These are phyloP conservation scores for Naganishia sp. DNA, from an alignment of 1,284 basidiomycete species.

Conservation along the genomic window DNA sequence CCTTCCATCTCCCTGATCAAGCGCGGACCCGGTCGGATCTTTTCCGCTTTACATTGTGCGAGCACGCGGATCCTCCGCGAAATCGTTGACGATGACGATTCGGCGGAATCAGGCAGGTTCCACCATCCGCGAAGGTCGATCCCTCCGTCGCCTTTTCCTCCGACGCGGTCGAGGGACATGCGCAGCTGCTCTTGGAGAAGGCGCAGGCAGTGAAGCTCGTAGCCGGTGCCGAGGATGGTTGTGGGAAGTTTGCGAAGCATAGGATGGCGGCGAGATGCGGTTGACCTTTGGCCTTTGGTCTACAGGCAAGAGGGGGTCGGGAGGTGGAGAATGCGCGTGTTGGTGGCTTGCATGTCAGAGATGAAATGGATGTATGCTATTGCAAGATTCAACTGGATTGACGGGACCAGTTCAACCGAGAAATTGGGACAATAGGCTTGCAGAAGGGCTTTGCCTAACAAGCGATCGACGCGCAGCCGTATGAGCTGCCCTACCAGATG, in stretches of 20 bases:
- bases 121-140: constrained; percentile 90
- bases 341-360: neutral
- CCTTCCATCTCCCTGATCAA: constrained; percentile 86
- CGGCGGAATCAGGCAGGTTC: constrained; percentile 65
- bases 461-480: too few species aligned
- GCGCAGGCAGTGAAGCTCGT: constrained; percentile 68
- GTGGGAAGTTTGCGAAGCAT: constrained; percentile 49
- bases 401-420: too few species aligned
- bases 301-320: neutral
- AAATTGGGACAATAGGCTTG: too few species aligned
- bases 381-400: neutral
- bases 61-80: constrained; percentile 66
- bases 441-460: too few species aligned
- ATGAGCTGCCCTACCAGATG: too few species aligned
- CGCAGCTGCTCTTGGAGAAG: constrained; percentile 67
- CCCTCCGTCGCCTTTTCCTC: constrained; percentile 80
- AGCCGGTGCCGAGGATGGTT: constrained; percentile 67
- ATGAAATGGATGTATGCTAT: neutral
- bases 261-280: neutral
- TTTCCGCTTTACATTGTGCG: constrained; percentile 87
- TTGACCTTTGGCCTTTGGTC: neutral
- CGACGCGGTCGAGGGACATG: constrained; percentile 72
- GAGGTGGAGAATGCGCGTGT: neutral
- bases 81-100: neutral
- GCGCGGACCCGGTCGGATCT: constrained; percentile 71